Base-by-base conservation (phyloP, 192 early-diverging fungal species). In the Backusella psychrophila region DNA sequence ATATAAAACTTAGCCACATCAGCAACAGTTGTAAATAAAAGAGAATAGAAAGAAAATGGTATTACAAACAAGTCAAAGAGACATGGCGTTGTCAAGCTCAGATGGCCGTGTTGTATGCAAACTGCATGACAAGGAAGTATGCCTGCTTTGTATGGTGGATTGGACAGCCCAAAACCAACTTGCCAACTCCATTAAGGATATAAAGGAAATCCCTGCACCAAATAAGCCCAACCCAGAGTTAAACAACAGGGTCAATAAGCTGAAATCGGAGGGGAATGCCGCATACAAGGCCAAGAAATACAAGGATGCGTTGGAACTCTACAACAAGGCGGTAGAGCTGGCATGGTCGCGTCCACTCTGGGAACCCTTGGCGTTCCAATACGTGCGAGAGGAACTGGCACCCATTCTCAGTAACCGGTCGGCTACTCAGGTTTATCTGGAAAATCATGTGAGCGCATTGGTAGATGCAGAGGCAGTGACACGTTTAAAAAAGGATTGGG, bases 271-370 rank as follows among this genome's bases (percentile, higher is more conserved):
- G 26, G 97, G 97, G 41, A 98, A 99, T 89, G 91, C 92, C 59
- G 72, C 86, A 74, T 95, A 95, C 89, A 94, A 94, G 17, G 86
- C 82, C 7, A 93, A 94, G 75, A 91, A 96, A 39, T 95, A 92
- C 78, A 85, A 85, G 33, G 91, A 94, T 77, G 96, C 97, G n/a
- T 92, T 97, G 75, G 82, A 84, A 5, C 88, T 90, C 41, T 99
- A 99, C 85, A 90, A 93, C 31, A 90, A 94, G 77, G 97, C 97
- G 4, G 91, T 97, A 53, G 93, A 91, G 21, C 77, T 96, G 26
- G 89, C 92, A 1, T 89, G 87, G 73, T 88, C 90, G 76, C 80
- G 93, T 38, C 92, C 91, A 17, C 81, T 93, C 49, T 94, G 93
- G 93, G 93, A 94, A 56, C 89, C 93, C 1, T 82, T 84, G 66